A percentile compares a stretch with the other conserved stretches of the same genome.
Conservation (phyloP, 2,329 filamentous ascomycete genomes). For the Magnaporthiopsis incrustans region DNA sequence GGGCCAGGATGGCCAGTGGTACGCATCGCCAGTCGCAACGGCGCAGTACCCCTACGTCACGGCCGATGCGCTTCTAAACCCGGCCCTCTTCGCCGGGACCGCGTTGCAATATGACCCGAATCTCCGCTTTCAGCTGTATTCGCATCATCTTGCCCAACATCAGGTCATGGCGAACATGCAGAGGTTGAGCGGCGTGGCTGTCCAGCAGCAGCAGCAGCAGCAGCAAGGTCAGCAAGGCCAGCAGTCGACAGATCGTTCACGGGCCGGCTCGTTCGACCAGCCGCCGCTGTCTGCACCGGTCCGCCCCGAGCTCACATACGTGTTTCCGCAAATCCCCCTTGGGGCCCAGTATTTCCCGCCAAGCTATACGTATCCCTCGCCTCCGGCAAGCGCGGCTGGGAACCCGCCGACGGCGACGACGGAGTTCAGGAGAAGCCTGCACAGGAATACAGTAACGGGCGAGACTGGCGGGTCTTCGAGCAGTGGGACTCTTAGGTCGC, state of each 20-base stretch:
- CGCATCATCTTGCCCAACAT: slow-evolving; percentile 34
- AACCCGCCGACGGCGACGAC: slow-evolving; percentile 23
- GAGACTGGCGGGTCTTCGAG: slow-evolving; percentile 39
- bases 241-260: slow-evolving; percentile 39
- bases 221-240: neutral
- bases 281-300: slow-evolving; percentile 51
- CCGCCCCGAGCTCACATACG: slow-evolving; percentile 44
- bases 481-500: slow-evolving; percentile 52
- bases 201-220: neutral
- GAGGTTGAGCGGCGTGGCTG: slow-evolving; percentile 27
- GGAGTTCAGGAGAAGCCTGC: slow-evolving; percentile 50
- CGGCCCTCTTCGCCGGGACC: slow-evolving; percentile 9
- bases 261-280: slow-evolving; percentile 57
- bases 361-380: slow-evolving; percentile 44
- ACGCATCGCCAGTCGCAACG: slow-evolving; percentile 32
- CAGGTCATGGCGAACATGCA: slow-evolving; percentile 34
- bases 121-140: slow-evolving; percentile 36
- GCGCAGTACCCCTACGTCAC: slow-evolving; percentile 25
- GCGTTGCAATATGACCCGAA: slow-evolving; percentile 9
- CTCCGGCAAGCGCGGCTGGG: slow-evolving; percentile 36
- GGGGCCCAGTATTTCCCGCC: slow-evolving; percentile 36
- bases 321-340: slow-evolving; percentile 30
- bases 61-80: slow-evolving; percentile 20
- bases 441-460: slow-evolving; percentile 34
- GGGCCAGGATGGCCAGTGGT: slow-evolving; percentile 42